These are phyloP conservation scores for Colletotrichum karsti DNA, from an alignment of 2,329 filamentous ascomycete genomes.

Conservation along the genomic window DNA sequence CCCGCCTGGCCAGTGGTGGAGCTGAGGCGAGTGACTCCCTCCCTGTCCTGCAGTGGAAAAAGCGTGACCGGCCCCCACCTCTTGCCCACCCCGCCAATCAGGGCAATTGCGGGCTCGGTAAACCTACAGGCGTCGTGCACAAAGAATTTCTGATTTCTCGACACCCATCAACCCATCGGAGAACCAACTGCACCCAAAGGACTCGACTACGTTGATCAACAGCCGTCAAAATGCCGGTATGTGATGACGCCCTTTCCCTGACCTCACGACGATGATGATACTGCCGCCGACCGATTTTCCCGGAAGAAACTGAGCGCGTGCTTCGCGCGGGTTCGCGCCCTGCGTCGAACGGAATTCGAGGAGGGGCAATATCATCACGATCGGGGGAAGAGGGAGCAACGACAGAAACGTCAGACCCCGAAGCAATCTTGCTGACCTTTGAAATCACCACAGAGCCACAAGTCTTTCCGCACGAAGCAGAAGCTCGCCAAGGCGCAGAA, in stretches of 20 bases:
- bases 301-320: background rate
- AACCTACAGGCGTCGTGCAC: constrained; percentile 21
- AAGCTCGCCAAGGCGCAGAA: constrained; percentile 99
- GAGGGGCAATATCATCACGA: constrained; percentile 25
- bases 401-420: background rate
- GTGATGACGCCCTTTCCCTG: constrained; percentile 31
- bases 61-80: constrained; percentile 27
- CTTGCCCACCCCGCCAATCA: constrained; percentile 25
- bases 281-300: background rate
- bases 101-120: constrained; percentile 28
- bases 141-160: constrained; percentile 21
- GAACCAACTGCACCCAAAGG: constrained; percentile 30
- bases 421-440: constrained; percentile 17
- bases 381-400: background rate
- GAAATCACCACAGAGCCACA: constrained; percentile 84
- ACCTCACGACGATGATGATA: constrained; percentile 14
- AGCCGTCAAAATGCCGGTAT: constrained; percentile 52
- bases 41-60: too few species aligned
- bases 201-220: constrained; percentile 45
- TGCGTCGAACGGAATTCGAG: background rate
- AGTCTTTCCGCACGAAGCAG: constrained; percentile 99
- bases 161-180: constrained; percentile 19
- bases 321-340: background rate
- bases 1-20: too few species aligned
- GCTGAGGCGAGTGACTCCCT: background rate